Conservation (phyloP, 805 yeast genomes). For the Barnettozyma pratensis region DNA sequence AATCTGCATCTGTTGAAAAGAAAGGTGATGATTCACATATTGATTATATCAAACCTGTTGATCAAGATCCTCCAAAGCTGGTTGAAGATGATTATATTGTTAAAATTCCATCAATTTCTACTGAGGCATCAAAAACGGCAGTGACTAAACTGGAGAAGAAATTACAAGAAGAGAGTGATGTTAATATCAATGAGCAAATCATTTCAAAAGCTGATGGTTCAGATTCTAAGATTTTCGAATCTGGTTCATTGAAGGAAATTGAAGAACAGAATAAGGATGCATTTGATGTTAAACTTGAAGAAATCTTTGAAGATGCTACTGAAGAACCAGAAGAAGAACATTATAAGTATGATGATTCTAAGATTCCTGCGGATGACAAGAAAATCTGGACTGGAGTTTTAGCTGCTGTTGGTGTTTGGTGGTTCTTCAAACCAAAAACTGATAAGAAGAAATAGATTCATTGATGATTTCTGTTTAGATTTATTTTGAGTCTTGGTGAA, state of each 20-base stretch:
- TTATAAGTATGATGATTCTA: constrained; percentile 13
- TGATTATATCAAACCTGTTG: constrained; percentile 42
- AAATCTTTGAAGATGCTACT: constrained; percentile 5
- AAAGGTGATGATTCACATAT: constrained; percentile 56
- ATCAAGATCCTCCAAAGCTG: constrained; percentile 33
- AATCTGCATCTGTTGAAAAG: constrained; percentile 28
- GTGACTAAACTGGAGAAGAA: constrained; percentile 26
- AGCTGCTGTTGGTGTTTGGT: constrained; percentile 27
- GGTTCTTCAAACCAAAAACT: constrained; percentile 18
- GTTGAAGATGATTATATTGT: constrained; percentile 44
- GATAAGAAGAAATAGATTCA: constrained; percentile 1
- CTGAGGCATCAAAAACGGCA: constrained; percentile 39
- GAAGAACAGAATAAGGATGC: constrained; percentile 16
- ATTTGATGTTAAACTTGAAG: constrained; percentile 5
- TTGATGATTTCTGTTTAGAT: neutral
- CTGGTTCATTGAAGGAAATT: constrained; percentile 13
- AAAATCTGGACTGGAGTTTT: constrained; percentile 20
- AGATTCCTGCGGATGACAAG: constrained; percentile 23
- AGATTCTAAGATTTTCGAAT: constrained; percentile 19
- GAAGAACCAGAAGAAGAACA: constrained; percentile 15
- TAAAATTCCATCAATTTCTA: constrained; percentile 39
- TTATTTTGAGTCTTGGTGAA: too few species aligned
- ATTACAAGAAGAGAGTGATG: constrained; percentile 4
- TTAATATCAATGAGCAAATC: constrained; percentile 14
- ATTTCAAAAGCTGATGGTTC: constrained; percentile 24